Base-by-base conservation (phyloP, 2,329 filamentous ascomycete genomes). In the Drechslerella dactyloides region DNA sequence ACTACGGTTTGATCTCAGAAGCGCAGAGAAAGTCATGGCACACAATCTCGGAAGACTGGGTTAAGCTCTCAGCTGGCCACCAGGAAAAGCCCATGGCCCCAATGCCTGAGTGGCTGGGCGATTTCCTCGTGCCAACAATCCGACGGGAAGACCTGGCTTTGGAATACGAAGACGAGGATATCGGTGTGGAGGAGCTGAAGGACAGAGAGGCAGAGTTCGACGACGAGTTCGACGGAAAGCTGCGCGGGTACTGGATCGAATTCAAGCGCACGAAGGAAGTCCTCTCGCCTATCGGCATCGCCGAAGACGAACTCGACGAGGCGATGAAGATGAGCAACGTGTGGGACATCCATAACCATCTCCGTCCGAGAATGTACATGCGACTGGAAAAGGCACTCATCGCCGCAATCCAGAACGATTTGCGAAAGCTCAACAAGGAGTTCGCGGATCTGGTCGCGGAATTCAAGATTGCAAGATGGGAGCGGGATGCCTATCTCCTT, bases 331-430 rank as follows among this genome's bases (percentile, higher is more conserved):
- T 78, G 21, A 55, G 81, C 0, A 83, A 93, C 74, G 78, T 93
- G 15, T 90, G 85, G 79, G 81, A 83, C 0, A 84, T 93, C 10
- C 82, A 83, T 0, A 75, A 79, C 0, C 78, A 80, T 1, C 78
- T 83, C 17, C 86, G 91, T 4, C 87, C 87, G 0, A 81, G 83
- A 0, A 81, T 93, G 0, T 96, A 93, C 78, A 84, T 85, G 48
- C 81, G 85, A 62, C 83, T 93, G 62, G 85, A 88, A 74, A 79
- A 82, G 1, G 78, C 81, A 57, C 78, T 86, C 1, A 84, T 90
- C 60, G 78, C 79, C 1, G 77, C 79, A 0, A 79, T 87, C 1
- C 76, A 80, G 1, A 64, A 77, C 0, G 77, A 80, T 0, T 82
- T 93, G 52, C 82, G 83, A 1, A 74, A 79, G 0, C 76, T 85